Evolutionary conservation across 2,329 filamentous ascomycete species (phyloP), one percentile per base, ranked within the genome.

Genomic region (Epichloe sylvatica): DNA sequence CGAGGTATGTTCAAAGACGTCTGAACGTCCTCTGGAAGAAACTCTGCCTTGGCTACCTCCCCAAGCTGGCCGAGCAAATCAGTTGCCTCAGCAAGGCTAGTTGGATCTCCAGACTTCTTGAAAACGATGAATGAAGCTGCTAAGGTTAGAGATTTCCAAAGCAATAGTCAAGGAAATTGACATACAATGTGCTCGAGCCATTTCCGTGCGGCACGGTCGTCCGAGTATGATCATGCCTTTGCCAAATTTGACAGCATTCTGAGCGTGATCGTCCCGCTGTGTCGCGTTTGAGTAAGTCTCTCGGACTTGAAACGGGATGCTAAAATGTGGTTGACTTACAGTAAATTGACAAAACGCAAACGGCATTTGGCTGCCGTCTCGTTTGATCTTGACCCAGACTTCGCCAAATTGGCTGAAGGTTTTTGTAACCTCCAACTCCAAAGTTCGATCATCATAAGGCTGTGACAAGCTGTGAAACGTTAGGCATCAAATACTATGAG

Each of bases 311-410:
- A 15, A 36, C 0, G 37, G 9, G 13, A 9, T 33, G 35, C 25
- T 13, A 3, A 17, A 4, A 23, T 9, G 19, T 37, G 13, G n/a
- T 17, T 12, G 5, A 64, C 74, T 67, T 59, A 80, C 79, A 2
- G 75, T 80, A 57, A 70, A 84, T 56, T 83, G 80, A 21, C 72
- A 74, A 55, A 83, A 83, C 0, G 78, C 79, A 57, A 78, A 81
- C 0, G 80, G 80, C 75, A 83, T 81, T 38, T 75, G 68, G 13
- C 63, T 63, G 11, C 51, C 53, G 55, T 83, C 79, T 17, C 80
- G 75, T 37, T 77, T 75, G 51, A 84, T 79, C 66, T 83, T 83
- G 53, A 81, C 74, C 53, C 71, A 83, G 23, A 79, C 75, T 0
- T 67, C 68, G 5, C 80, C 80, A 55, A 68, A 82, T 15, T 66